Base-by-base conservation (phyloP, 2,329 filamentous ascomycete genomes). In the Meredithiella fracta region DNA sequence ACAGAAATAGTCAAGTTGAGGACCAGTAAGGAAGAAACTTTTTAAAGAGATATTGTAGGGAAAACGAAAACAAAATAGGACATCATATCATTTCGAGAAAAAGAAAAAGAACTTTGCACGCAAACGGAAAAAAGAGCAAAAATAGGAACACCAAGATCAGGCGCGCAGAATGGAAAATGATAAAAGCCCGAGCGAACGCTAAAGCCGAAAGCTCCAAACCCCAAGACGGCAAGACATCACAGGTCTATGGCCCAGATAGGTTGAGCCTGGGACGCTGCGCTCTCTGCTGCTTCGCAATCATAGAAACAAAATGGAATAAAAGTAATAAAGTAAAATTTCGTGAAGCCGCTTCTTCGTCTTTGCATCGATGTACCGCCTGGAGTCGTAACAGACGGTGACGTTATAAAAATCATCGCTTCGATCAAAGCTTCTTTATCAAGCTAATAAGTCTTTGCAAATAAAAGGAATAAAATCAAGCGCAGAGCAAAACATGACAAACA, bases 191-290 rank as follows among this genome's bases (percentile, higher is more conserved):
- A 22, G 29, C 29, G 29, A 34, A 11, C 29, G 11, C 29, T 5
- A 11, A 34, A 34, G 29, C 29, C 29, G 29, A 34, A 5, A 5
- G 29, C 29, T 34, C 5, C 11, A 34, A 34, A 34, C 29, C 29
- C 29, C 29, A 34, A 5, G 29, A 11, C 62, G 62, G 60, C 63
- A 66, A 65, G 64, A 64, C 50, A n/a, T n/a, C n/a, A n/a, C n/a
- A n/a, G n/a, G n/a, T n/a, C n/a, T n/a, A n/a, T n/a, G n/a, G n/a
- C n/a, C n/a, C n/a, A n/a, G n/a, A n/a, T n/a, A n/a, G n/a, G n/a
- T 64, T 61, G 65, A 67, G 65, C 65, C 62, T 20, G 17, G 7
- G 34, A 20, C 14, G 26, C 34, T 9, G 7, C 34, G 4, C 20
- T 38, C n/a, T 23, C 29, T 29, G 7, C 20, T 49, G 7, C 20